Base-by-base conservation (phyloP, 2,329 filamentous ascomycete genomes). In the Fusarium sp. region DNA sequence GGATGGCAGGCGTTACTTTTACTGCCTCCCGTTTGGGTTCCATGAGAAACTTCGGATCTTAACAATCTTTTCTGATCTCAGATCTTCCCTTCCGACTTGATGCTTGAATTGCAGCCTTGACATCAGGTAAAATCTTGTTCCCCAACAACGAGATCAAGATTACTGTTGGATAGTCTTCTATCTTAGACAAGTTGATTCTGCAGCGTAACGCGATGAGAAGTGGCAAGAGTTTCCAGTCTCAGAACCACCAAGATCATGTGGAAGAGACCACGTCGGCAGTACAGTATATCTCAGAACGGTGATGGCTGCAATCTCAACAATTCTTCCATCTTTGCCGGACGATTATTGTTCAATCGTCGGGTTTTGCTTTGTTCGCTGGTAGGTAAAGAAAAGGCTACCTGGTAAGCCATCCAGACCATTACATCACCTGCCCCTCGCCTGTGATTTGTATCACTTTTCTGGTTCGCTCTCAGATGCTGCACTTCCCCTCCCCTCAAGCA, bases 401-500 rank as follows among this genome's bases (percentile, higher is more conserved):
- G 11, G 15, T 6, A 28, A 20, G n/a, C n/a, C 30, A 30, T 30
- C 30, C 10, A 46, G 28, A 28, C 36, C 44, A 69, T 69, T 66
- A 54, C 60, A 68, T 65, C 65, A 62, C 62, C 50, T 61, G 42
- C 42, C 47, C 61, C 59, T 62, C 57, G 57, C 38, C 36, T 60
- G 26, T 46, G 47, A 34, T 60, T 60, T 50, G 16, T 41, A 28
- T 50, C 33, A 33, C 53, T 41, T 41, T 30, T 59, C 53, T 58
- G 57, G 57, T 46, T 64, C 45, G 36, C 20, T 41, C 36, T 36
- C 41, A 26, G 52, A 37, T 16, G 44, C 46, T 53, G 30, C 45
- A 31, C 38, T 46, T 37, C 26, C 50, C 51, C 36, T 30, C 41
- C 33, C 41, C 50, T 34, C 42, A 42, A 40, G 54, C 47, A 18